A percentile compares a stretch with the other conserved stretches of the same genome.
Evolutionary conservation across 805 yeast genomes (phyloP).

Genomic region (Jamesozyma spencerorum): DNA sequence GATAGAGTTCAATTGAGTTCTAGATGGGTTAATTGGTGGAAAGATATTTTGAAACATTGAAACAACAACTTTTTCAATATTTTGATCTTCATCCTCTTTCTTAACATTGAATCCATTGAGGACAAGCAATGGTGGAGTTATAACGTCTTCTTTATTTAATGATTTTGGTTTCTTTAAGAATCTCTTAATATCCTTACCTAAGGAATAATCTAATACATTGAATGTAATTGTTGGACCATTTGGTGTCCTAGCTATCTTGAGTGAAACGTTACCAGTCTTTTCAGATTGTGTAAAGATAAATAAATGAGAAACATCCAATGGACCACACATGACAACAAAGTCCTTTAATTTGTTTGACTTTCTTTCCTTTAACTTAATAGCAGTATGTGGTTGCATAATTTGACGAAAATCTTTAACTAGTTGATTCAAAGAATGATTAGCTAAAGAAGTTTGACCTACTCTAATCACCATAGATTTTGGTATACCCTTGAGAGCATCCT

Average conservation of each 20-base stretch:
- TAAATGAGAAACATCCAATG: conserved; percentile 83
- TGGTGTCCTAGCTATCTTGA: conserved; percentile 81
- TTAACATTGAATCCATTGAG: conserved; percentile 68
- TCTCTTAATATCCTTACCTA: conserved; percentile 69
- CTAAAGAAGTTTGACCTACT: conserved; percentile 46
- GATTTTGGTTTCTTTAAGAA: conserved; percentile 73
- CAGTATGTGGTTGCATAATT: conserved; percentile 95
- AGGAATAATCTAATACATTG: conserved; percentile 64
- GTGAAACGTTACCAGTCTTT: conserved; percentile 65
- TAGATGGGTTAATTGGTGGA: conserved; percentile 87
- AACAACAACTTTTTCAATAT: conserved; percentile 73
- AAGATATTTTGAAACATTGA: conserved; percentile 92
- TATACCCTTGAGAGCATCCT: conserved; percentile 59
- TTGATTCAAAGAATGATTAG: conserved; percentile 74
- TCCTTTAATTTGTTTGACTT: conserved; percentile 82
- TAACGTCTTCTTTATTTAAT: conserved; percentile 55
- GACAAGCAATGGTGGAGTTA: conserved; percentile 81
- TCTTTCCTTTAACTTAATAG: conserved; percentile 77
- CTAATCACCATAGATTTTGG: conserved; percentile 94
- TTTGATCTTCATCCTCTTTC: conserved; percentile 20
- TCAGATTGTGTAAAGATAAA: conserved; percentile 79
- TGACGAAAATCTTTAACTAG: conserved; percentile 79
- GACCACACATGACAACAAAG: conserved; percentile 97
- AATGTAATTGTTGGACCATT: conserved; percentile 91
- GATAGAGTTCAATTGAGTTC: conserved; percentile 62